A percentile compares a stretch with the other conserved stretches of the same genome.
Evolutionary conservation across 768 basidiomycete genomes (phyloP).

Genomic region (Leccinellum luteum): DNA sequence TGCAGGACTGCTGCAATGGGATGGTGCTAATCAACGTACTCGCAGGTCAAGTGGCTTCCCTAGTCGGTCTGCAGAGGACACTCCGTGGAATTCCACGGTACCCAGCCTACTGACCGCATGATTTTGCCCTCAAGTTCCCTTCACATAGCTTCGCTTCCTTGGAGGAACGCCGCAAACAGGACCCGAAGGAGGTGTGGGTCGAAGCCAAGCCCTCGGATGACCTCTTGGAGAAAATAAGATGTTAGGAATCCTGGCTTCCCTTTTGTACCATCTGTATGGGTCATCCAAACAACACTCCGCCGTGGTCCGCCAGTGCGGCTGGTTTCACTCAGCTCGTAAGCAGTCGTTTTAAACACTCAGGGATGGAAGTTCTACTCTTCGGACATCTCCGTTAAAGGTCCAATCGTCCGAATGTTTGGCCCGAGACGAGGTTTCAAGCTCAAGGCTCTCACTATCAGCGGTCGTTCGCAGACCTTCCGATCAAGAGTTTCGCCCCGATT

Average conservation of each 20-base stretch:
- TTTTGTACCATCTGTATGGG: constrained; percentile 6
- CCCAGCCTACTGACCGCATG: constrained; percentile 8
- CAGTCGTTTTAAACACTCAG: background rate
- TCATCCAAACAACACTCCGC: background rate
- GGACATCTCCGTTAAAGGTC: background rate
- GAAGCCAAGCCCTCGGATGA: constrained; percentile 9
- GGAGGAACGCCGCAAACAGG: constrained; percentile 19
- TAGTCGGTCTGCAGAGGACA: background rate
- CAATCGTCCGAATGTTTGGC: background rate
- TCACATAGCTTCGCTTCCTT: constrained; percentile 20
- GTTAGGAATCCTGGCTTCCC: background rate
- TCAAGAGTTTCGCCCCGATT: background rate
- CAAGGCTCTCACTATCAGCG: constrained; percentile 8
- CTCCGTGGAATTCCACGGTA: constrained; percentile 24
- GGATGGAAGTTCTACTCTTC: background rate
- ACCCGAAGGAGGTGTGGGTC: constrained; percentile 20
- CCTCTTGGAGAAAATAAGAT: constrained; percentile 6
- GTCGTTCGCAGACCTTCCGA: constrained; percentile 9
- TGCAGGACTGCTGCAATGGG: background rate
- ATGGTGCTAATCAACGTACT: background rate
- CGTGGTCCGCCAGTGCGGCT: background rate
- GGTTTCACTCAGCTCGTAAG: constrained; percentile 13
- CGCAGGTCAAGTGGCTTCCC: background rate
- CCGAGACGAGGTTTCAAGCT: constrained; percentile 11
- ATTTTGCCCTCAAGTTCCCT: constrained; percentile 11